These are phyloP conservation scores for Aureobasidium namibiae DNA, from an alignment of 2,329 filamentous ascomycete genomes.

Conservation along the genomic window DNA sequence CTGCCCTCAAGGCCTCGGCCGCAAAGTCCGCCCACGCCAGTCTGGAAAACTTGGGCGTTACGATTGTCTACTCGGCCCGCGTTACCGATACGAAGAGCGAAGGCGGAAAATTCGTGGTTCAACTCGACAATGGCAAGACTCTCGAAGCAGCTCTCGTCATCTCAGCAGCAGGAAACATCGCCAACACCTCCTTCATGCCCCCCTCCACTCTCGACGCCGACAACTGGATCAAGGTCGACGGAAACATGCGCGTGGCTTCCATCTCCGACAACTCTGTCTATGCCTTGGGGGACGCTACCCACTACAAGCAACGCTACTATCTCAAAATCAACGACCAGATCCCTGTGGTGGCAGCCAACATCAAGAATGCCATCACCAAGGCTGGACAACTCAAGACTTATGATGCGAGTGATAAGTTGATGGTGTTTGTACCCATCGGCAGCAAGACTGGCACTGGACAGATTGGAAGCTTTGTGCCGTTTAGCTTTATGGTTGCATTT, in stretches of 20 bases:
- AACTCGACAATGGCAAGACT: slow-evolving; percentile 34
- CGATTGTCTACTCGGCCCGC: neutral
- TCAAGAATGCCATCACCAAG: neutral
- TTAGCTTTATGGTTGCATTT: slow-evolving; percentile 12
- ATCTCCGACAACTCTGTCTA: neutral
- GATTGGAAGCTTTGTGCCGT: slow-evolving; percentile 2
- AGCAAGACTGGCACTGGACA: slow-evolving; percentile 2
- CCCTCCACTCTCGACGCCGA: neutral
- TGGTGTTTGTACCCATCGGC: slow-evolving; percentile 11
- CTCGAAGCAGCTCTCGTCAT: slow-evolving; percentile 41
- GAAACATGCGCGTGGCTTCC: slow-evolving; percentile 3
- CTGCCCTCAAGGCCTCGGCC: slow-evolving; percentile 1
- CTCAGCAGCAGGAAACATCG: slow-evolving; percentile 37
- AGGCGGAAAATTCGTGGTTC: slow-evolving; percentile 16
- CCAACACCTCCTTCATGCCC: slow-evolving; percentile 42
- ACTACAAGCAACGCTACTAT: slow-evolving; percentile 7
- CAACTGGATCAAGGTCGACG: slow-evolving; percentile 11
- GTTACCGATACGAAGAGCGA: neutral
- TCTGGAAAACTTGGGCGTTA: neutral
- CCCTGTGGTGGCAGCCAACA: neutral
- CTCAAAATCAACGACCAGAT: slow-evolving; percentile 12
- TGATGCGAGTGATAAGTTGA: slow-evolving; percentile 3
- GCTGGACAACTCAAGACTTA: neutral
- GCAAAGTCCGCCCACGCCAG: neutral
- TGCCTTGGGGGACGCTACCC: slow-evolving; percentile 7